Evolutionary conservation across 176 grass and related monocot genomes (phyloP).

Genomic region (Canna indica): DNA sequence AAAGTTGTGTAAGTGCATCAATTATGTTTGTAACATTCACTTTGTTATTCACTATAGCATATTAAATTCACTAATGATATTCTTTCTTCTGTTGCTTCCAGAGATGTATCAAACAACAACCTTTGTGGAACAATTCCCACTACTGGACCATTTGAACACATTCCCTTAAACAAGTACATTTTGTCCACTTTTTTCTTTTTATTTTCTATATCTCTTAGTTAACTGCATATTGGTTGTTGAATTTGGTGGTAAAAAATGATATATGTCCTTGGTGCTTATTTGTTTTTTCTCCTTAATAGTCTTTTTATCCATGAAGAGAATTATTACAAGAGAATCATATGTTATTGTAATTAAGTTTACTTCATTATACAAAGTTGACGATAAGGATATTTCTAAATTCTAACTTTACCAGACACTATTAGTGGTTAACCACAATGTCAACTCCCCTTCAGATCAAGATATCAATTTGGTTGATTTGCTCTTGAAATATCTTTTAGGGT

Average conservation of each 20-base stretch:
- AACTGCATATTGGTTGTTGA: background rate
- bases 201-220: constrained; percentile 3
- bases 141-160: constrained; percentile 77
- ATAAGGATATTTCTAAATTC: no score
- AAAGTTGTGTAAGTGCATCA: constrained; percentile 85
- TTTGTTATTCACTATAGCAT: background rate
- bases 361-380: no score
- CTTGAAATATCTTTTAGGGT: no score
- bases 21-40: background rate
- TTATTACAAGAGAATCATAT: no score
- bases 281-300: no score
- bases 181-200: background rate
- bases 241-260: background rate
- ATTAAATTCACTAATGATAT: constrained; percentile 21
- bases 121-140: constrained; percentile 93
- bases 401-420: no score
- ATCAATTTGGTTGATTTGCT: no score
- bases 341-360: no score
- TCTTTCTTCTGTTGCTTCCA: constrained; percentile 29
- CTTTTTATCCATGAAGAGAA: no score
- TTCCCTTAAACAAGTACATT: constrained; percentile 92
- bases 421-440: no score
- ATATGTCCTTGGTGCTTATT: no score
- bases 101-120: constrained; percentile 86
- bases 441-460: no score